Evolutionary conservation across 768 basidiomycete genomes (phyloP), one percentile per base, ranked within the genome.

Genomic region (Leucocoprinus leucothites): DNA sequence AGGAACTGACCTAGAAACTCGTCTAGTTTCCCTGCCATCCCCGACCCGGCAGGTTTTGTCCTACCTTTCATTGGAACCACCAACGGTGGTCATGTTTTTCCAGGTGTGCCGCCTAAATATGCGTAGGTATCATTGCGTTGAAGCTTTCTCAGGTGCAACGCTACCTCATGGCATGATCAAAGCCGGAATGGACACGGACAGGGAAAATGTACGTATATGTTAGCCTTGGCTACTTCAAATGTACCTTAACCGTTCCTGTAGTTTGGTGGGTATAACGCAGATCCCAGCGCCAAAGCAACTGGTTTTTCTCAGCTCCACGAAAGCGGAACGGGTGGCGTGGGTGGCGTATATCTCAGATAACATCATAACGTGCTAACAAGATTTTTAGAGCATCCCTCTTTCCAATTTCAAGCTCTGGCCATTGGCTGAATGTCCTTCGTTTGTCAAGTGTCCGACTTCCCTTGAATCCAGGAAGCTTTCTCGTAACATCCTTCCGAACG

Each of bases 81-180:
- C 1, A 82, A 83, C 57, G 84, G 82, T 13, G 85, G 85, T 0
- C 82, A 87, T 68, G 79, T 80, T 9, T 86, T 86, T 62, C 84
- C 85, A 52, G 85, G 84, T 82, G 53, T 18, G 69, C 57, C 31
- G 4, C 14, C 11, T 40, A 26, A 34, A 18, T 22, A 13, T 28
- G 7, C 51, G 18, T n/a, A 46, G 40, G 50, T 21, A 13, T n/a
- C 8, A 6, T n/a, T n/a, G n/a, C 4, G 18, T 22, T 44, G 18
- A 44, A 35, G 9, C 21, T 45, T 35, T 35, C 24, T 3, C 43
- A 83, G 84, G 85, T 41, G 84, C 82, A 0, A 85, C 82, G 1
- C 61, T 84, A 19, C 85, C 85, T 1, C 84, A 86, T 67, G 84
- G 85, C n/a, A 83, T 86, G 84, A 76, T 80, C 14, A 87, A 87